Evolutionary conservation across 352 stramenopile genomes (phyloP).

Genomic region (Phytophthora sp.): DNA sequence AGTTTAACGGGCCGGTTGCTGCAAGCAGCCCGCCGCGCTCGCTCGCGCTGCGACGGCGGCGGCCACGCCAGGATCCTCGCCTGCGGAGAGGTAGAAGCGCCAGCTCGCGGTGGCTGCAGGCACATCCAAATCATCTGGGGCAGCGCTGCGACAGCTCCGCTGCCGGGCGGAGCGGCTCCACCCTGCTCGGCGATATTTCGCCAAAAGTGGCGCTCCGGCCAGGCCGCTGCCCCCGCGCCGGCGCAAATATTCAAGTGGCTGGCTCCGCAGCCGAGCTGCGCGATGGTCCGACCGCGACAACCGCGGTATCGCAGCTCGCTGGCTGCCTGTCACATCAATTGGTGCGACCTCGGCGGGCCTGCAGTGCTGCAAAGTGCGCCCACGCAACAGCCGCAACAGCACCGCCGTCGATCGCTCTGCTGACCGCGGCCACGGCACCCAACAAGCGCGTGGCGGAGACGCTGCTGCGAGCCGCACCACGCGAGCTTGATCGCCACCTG

Average conservation of each 20-base stretch:
- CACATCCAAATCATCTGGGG: constrained; percentile 13
- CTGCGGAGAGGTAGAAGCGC: constrained; percentile 1
- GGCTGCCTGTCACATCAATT: constrained; percentile 15
- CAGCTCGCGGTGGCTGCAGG: background rate
- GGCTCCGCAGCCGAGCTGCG: background rate
- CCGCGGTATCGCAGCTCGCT: constrained; percentile 21
- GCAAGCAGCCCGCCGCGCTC: too few relatives aligned
- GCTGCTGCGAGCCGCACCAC: too few relatives aligned
- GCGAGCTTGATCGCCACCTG: constrained; percentile 3
- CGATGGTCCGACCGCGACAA: constrained; percentile 6
- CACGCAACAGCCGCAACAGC: too few relatives aligned
- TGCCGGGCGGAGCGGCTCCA: background rate
- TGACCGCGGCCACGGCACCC: background rate
- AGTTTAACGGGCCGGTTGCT: too few relatives aligned
- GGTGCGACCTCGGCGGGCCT: too few relatives aligned
- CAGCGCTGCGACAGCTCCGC: constrained; percentile 16
- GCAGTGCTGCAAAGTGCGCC: too few relatives aligned
- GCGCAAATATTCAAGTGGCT: constrained; percentile 14
- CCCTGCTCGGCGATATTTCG: constrained; percentile 7
- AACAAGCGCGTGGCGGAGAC: constrained; percentile 24
- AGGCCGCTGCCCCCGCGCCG: background rate
- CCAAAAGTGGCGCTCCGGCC: constrained; percentile 7
- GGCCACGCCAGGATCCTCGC: constrained; percentile 7
- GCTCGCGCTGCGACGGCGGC: too few relatives aligned
- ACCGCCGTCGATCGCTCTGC: background rate